Evolutionary conservation across 345 rosid species (phyloP).

Genomic region (Pistacia integerrima): DNA sequence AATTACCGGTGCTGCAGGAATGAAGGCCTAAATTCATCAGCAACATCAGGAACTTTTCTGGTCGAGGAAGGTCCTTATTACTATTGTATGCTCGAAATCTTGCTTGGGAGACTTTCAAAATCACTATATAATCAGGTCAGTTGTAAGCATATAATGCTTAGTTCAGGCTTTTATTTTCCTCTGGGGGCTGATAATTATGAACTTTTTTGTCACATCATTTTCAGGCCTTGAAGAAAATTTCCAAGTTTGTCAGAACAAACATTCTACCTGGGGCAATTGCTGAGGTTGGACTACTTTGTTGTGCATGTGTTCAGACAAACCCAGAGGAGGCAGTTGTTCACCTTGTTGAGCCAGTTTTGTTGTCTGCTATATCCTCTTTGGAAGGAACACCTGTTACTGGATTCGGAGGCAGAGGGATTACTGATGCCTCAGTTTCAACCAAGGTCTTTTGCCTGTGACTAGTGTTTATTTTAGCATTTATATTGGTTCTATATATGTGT

Average conservation of each 20-base stretch:
- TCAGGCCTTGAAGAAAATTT: conserved; percentile 94
- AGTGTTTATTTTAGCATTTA: conserved; percentile 24
- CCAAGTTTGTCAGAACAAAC: conserved; percentile 87
- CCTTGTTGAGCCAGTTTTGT: conserved; percentile 86
- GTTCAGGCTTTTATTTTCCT: conserved; percentile 3
- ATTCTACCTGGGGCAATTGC: conserved; percentile 99
- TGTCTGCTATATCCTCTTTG: conserved; percentile 78
- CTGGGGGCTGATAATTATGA: conserved; percentile 7
- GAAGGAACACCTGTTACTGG: conserved; percentile 88
- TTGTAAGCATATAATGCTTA: conserved; percentile 24
- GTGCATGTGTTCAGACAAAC: conserved; percentile 95
- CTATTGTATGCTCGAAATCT: conserved; percentile 97
- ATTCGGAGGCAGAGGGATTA: conserved; percentile 76
- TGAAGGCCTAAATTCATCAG: conserved; percentile 90
- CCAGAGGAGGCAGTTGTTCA: conserved; percentile 89
- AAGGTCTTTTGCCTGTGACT: conserved; percentile 56
- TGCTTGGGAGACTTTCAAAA: conserved; percentile 89
- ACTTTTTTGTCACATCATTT: conserved; percentile 19
- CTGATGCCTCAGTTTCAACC: conserved; percentile 46
- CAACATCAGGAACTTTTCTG: conserved; percentile 93
- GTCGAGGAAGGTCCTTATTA: conserved; percentile 97
- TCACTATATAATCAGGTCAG: conserved; percentile 78
- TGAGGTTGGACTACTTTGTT: conserved; percentile 97
- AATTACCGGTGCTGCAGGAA: conserved; percentile 51
- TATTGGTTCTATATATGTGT: conserved; percentile 22